Percentiles rank a stretch among this genome's conserved stretches.
These are phyloP conservation scores for Sporobolomyces pararoseus DNA, from an alignment of 768 basidiomycete species.

Conservation along the genomic window DNA sequence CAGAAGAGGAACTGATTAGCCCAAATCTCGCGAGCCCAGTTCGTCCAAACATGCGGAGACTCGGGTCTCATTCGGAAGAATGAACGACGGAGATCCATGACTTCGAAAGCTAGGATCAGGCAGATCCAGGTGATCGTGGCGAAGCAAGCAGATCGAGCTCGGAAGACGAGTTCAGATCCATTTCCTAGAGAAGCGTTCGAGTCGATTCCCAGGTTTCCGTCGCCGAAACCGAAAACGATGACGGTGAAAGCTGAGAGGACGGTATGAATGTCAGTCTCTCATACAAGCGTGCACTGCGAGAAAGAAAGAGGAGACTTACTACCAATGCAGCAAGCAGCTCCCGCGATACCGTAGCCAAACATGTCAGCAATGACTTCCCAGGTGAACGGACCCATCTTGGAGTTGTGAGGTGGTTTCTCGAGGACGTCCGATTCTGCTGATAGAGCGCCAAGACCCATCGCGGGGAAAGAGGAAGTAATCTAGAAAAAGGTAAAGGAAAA, in stretches of 20 bases:
- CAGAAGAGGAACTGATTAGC: constrained; percentile 38
- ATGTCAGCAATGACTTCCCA: constrained; percentile 49
- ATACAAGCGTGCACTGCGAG: background rate
- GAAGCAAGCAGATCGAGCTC: constrained; percentile 51
- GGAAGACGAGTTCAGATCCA: constrained; percentile 50
- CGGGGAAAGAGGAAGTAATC: constrained; percentile 56
- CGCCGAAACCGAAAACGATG: constrained; percentile 48
- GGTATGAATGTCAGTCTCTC: background rate
- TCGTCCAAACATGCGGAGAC: constrained; percentile 13
- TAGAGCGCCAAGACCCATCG: constrained; percentile 59
- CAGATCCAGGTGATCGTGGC: constrained; percentile 44
- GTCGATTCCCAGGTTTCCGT: constrained; percentile 46
- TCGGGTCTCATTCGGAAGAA: constrained; percentile 47
- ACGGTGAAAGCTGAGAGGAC: constrained; percentile 35
- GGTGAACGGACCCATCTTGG: constrained; percentile 51
- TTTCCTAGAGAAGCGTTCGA: constrained; percentile 48
- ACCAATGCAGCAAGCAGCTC: constrained; percentile 48
- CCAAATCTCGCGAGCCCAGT: constrained; percentile 31
- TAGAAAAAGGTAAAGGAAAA: constrained; percentile 36
- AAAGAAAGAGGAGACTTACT: constrained; percentile 44
- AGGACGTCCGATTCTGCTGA: constrained; percentile 55
- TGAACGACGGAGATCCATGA: constrained; percentile 42
- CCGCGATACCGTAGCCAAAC: constrained; percentile 50
- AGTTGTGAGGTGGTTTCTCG: constrained; percentile 28
- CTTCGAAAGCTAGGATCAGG: constrained; percentile 44